A percentile compares a stretch with the other conserved stretches of the same genome.
Conservation (phyloP, 225 moss, liverwort and hornwort genomes). For the Asterella californica region DNA sequence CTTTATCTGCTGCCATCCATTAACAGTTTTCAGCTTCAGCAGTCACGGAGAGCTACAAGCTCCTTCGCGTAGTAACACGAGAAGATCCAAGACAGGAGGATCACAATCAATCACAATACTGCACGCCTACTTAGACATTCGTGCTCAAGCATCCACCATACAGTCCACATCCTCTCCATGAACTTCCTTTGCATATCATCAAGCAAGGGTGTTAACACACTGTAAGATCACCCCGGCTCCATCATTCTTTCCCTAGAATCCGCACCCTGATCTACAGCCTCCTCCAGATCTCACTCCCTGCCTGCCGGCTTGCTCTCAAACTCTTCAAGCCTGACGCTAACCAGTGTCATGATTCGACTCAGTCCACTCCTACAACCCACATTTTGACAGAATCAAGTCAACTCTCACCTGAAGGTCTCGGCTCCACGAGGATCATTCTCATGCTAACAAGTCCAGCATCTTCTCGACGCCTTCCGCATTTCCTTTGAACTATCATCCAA, state of each 20-base stretch:
- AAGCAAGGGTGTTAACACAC: neutral
- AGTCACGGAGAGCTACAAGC: neutral
- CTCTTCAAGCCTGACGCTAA: neutral
- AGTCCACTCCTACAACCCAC: neutral
- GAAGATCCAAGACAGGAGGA: neutral
- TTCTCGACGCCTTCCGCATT: neutral
- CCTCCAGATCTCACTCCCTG: neutral
- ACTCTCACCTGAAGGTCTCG: neutral
- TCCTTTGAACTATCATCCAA: neutral
- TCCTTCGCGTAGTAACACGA: neutral
- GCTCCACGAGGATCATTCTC: neutral
- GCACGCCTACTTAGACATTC: neutral
- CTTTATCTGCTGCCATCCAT: slow-evolving; percentile 7
- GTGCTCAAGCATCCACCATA: neutral
- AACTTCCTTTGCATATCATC: neutral
- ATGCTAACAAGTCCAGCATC: neutral
- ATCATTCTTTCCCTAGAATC: neutral
- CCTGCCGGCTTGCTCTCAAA: neutral
- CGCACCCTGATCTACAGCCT: neutral
- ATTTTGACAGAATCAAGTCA: neutral
- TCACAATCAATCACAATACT: neutral
- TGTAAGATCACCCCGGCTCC: neutral
- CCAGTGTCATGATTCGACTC: neutral
- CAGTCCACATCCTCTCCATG: neutral
- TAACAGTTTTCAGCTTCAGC: slow-evolving; percentile 7